phyloP scores from a whole-genome alignment of 2,329 filamentous ascomycete species.

The Exophiala mesophila region DNA sequence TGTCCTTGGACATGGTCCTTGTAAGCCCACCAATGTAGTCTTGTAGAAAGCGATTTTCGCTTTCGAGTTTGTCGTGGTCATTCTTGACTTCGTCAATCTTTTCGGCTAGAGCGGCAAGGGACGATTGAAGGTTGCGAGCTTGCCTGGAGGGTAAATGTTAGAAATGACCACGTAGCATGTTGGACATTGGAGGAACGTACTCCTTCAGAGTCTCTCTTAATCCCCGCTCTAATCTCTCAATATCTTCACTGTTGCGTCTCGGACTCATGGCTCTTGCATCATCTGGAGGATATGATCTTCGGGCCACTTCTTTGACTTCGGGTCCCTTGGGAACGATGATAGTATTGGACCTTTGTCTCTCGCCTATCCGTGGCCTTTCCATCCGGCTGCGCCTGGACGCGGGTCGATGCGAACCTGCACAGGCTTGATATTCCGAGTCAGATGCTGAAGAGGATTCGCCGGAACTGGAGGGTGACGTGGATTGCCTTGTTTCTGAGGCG shows the following conservation, averaged over 20 bases:
- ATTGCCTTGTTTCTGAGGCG: constrained; percentile 7
- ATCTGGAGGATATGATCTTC: constrained; percentile 73
- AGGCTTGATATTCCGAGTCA: constrained; percentile 43
- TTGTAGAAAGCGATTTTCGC: constrained; percentile 93
- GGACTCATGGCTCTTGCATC: constrained; percentile 95
- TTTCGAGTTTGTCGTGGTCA: constrained; percentile 94
- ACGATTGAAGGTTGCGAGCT: constrained; percentile 82
- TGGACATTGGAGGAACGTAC: constrained; percentile 39
- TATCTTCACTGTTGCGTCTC: constrained; percentile 80
- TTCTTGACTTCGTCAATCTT: constrained; percentile 90
- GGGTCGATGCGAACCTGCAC: constrained; percentile 51
- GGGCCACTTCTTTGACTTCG: constrained; percentile 65
- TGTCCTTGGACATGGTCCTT: constrained; percentile 59
- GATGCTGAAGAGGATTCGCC: constrained; percentile 39
- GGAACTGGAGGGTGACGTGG: constrained; percentile 22
- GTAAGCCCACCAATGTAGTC: constrained; percentile 97
- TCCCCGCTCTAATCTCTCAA: constrained; percentile 80
- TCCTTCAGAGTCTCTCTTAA: constrained; percentile 62
- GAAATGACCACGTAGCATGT: constrained; percentile 5
- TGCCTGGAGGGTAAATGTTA: constrained; percentile 59
- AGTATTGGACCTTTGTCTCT: constrained; percentile 73
- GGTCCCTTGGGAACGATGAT: constrained; percentile 76
- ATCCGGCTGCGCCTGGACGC: constrained; percentile 37
- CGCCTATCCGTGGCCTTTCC: constrained; percentile 63
- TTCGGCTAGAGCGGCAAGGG: constrained; percentile 82